Percentiles rank a stretch among this genome's conserved stretches.
Evolutionary conservation across 2,329 filamentous ascomycete species (phyloP).

Genomic region (Colletotrichum tanaceti): DNA sequence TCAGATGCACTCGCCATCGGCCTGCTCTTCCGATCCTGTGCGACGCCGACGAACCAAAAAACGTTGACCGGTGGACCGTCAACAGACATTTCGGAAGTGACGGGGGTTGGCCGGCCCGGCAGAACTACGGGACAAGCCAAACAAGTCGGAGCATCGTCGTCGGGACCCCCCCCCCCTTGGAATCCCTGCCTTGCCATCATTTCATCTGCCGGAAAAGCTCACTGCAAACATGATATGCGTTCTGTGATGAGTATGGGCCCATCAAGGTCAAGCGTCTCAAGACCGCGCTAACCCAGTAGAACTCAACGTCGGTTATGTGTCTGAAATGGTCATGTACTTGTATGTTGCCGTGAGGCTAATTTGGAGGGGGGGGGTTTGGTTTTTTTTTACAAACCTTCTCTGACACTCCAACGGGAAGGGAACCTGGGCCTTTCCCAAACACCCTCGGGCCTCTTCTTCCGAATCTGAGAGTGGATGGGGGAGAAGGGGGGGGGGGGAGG

Average conservation of each 20-base stretch:
- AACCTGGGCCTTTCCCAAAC: slow-evolving; percentile 24
- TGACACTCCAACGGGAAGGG: neutral
- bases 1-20: neutral
- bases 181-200: slow-evolving; percentile 26
- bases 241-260: too few relatives aligned
- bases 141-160: neutral
- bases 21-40: neutral
- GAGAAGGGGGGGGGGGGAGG: too few relatives aligned
- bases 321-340: neutral
- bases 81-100: neutral
- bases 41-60: neutral
- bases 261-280: too few relatives aligned
- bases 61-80: neutral
- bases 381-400: slow-evolving; percentile 32
- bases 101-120: neutral
- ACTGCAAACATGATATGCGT: neutral
- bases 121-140: neutral
- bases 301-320: neutral
- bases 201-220: slow-evolving; percentile 9
- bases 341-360: slow-evolving; percentile 14
- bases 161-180: slow-evolving; percentile 19
- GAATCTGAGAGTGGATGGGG: neutral
- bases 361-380: too few relatives aligned
- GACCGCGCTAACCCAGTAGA: slow-evolving; percentile 19
- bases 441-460: slow-evolving; percentile 16